Evolutionary conservation across 164 flowering plant species (phyloP).

Genomic region (Akebia trifoliata): DNA sequence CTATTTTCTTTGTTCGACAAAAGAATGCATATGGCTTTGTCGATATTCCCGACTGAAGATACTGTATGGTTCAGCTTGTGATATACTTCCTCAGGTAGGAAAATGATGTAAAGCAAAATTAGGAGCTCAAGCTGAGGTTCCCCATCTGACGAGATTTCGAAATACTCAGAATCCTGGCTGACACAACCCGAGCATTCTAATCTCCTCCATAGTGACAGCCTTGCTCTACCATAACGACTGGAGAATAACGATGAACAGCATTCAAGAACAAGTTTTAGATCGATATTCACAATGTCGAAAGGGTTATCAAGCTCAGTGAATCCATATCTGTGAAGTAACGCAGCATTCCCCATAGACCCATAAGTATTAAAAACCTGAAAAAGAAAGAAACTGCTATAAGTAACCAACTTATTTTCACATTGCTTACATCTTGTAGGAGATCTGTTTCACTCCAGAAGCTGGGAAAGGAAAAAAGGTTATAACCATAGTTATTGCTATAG

Average conservation of each 20-base stretch:
- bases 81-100: constrained; percentile 53
- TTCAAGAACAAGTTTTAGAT: constrained; percentile 51
- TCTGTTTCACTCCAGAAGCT: not conserved
- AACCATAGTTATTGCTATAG: not conserved
- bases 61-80: constrained; percentile 36
- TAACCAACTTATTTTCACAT: not conserved
- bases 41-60: constrained; percentile 20
- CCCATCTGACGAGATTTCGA: constrained; percentile 72
- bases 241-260: constrained; percentile 62
- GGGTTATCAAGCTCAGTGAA: constrained; percentile 80
- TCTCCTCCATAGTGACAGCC: constrained; percentile 75
- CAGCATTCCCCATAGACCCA: constrained; percentile 85
- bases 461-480: not conserved
- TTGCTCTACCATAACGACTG: constrained; percentile 49
- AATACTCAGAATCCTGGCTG: constrained; percentile 72
- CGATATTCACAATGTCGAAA: constrained; percentile 76
- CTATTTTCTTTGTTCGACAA: constrained; percentile 18
- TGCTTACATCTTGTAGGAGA: not conserved
- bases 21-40: constrained; percentile 14
- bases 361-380: constrained; percentile 89
- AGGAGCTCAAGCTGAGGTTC: constrained; percentile 78
- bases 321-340: constrained; percentile 94
- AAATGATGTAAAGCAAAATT: constrained; percentile 52
- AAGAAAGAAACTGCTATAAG: not conserved
- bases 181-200: constrained; percentile 52